Base-by-base conservation (phyloP, 768 basidiomycete genomes). In the Kwoniella europaea region DNA sequence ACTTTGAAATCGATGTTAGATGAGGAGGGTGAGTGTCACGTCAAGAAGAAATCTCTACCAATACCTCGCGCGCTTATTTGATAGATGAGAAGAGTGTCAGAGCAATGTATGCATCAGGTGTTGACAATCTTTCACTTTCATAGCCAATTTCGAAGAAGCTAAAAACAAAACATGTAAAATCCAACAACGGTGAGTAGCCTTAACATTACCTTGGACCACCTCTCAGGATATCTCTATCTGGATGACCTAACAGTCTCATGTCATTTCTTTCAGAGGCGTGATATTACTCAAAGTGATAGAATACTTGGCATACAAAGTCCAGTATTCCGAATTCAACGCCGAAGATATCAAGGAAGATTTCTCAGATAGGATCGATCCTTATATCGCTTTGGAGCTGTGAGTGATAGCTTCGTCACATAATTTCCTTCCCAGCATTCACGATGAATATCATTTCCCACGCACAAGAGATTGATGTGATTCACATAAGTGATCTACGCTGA, bases 281-380 rank as follows among this genome's bases (percentile, higher is more conserved):
- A 90, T 96, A 44, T 88, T 92, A 1, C 92, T 94, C 84, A 94
- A 93, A 79, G 86, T 96, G 63, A 87, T 93, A 53, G 94, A 98
- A 83, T 97, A 93, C 80, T 91, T 96, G 85, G 86, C 88, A 42
- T 94, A 91, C 86, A 94, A 91, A 84, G 86, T 89, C 0, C 87
- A 93, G 71, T 93, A 92, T 79, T 89, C 90, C 71, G 87, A 87
- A n/a, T 86, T 85, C 1, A 88, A 87, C 0, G 85, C 88, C 7
- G 92, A 90, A 73, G 92, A 94, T 76, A 92, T 93, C 60, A 85
- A 91, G 22, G 92, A 93, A 3, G 94, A 97, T 75, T 91, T 94
- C 73, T 83, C 87, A 72, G 93, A 95, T 73, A 88, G 94, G 20
- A 87, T 98, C 62, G 89, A 90, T 1, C 92, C 92, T 0, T 94